Conservation (phyloP, 805 yeast species). For the Candida morakotiae region DNA sequence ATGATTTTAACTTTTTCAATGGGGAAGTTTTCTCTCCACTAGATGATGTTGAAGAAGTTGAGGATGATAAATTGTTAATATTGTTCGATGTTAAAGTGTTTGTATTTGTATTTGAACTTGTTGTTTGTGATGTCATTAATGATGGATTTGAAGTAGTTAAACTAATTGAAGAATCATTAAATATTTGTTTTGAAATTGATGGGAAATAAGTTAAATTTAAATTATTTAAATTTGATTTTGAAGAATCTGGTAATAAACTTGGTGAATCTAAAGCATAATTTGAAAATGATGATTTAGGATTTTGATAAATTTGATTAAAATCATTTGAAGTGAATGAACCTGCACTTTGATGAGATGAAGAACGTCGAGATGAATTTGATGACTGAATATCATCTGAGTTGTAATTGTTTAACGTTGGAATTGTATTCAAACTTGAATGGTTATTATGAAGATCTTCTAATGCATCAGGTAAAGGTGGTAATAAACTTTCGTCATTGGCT, state of each 20-base stretch:
- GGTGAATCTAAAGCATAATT: constrained; percentile 18
- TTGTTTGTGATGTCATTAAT: background rate
- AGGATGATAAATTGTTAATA: too few relatives aligned
- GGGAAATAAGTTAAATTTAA: constrained; percentile 11
- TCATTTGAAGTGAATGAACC: background rate
- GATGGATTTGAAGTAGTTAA: background rate
- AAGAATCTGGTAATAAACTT: constrained; percentile 6
- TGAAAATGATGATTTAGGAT: constrained; percentile 5
- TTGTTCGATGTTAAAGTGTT: background rate
- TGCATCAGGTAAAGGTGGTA: constrained; percentile 28
- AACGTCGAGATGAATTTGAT: background rate
- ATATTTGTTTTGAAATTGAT: constrained; percentile 4
- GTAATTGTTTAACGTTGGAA: too few relatives aligned
- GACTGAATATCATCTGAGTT: constrained; percentile 7
- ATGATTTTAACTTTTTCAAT: constrained; percentile 31
- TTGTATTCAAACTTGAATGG: background rate
- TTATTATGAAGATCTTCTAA: constrained; percentile 10
- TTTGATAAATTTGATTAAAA: constrained; percentile 4
- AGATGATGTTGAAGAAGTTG: background rate
- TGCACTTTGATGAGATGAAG: background rate
- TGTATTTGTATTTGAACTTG: background rate
- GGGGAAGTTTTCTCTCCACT: constrained; percentile 15
- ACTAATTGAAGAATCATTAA: constrained; percentile 1
- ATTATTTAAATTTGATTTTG: too few relatives aligned
- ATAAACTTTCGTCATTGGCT: constrained; percentile 20